Percentiles rank a stretch among this genome's conserved stretches.
Evolutionary conservation across 169 alveolate species (phyloP).

Genomic region (Eimeria praecox): DNA sequence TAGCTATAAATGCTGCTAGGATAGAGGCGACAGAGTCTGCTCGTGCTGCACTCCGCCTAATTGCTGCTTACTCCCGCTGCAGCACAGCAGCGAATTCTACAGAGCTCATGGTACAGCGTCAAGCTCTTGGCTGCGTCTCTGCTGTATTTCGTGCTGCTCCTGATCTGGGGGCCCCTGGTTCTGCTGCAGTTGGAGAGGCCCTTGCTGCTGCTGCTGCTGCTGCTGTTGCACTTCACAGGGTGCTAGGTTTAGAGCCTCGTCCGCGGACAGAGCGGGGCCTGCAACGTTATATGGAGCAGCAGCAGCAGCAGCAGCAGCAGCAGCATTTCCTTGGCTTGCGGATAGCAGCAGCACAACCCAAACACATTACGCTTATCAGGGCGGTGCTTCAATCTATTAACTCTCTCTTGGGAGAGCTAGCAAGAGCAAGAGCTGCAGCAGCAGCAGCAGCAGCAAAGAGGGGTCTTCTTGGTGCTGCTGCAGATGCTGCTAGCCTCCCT

Average conservation of each 20-base stretch:
- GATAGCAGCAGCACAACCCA: conserved; percentile 51
- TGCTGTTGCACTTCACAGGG: conserved; percentile 22
- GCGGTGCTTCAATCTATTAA: conserved; percentile 36
- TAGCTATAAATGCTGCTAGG: not conserved
- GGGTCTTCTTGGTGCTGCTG: not conserved
- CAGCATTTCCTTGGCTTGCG: conserved; percentile 42
- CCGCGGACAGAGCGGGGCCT: conserved; percentile 46
- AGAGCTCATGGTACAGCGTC: conserved; percentile 58
- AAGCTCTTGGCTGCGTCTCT: not conserved
- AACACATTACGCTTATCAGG: conserved; percentile 25
- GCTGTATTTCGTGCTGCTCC: conserved; percentile 4
- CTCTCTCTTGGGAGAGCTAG: conserved; percentile 20
- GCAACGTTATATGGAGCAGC: conserved; percentile 53
- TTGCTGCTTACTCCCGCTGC: conserved; percentile 23
- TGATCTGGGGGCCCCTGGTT: conserved; percentile 29
- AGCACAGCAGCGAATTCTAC: conserved; percentile 52
- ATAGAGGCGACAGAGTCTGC: not conserved
- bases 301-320: conserved; percentile 73
- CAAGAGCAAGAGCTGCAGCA: not conserved
- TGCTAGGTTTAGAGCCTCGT: conserved; percentile 52
- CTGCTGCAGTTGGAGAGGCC: conserved; percentile 40
- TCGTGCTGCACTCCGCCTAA: not conserved
- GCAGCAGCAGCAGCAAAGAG: not conserved
- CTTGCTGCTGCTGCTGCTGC: conserved; percentile 59
- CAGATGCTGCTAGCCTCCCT: not conserved